Percentiles rank a stretch among this genome's conserved stretches.
Conservation (phyloP, 2,329 filamentous ascomycete genomes). For the Fusarium tjaetaba region DNA sequence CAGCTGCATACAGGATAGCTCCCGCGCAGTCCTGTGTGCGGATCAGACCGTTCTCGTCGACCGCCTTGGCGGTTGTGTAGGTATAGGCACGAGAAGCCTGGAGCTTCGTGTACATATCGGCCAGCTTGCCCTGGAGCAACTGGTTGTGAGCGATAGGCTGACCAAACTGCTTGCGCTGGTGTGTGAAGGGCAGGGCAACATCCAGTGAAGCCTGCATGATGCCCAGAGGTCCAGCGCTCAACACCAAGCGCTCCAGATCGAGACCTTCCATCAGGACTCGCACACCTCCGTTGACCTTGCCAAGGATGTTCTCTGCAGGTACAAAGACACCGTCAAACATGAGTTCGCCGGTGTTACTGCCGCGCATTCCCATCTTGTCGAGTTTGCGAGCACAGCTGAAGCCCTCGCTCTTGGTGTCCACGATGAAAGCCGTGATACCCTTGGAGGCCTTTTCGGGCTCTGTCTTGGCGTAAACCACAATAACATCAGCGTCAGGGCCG, state of each 20-base stretch:
- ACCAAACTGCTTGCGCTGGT: slow-evolving; percentile 89
- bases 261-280: slow-evolving; percentile 95
- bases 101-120: slow-evolving; percentile 97
- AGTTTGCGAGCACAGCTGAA: slow-evolving; percentile 91
- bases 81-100: slow-evolving; percentile 88
- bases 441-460: slow-evolving; percentile 81
- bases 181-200: slow-evolving; percentile 86
- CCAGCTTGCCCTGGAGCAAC: slow-evolving; percentile 89
- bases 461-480: slow-evolving; percentile 98
- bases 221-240: slow-evolving; percentile 89
- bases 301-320: slow-evolving; percentile 82
- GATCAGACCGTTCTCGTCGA: slow-evolving; percentile 80
- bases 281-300: slow-evolving; percentile 82
- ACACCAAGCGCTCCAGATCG: slow-evolving; percentile 90
- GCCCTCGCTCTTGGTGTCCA: slow-evolving; percentile 75
- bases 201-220: slow-evolving; percentile 95
- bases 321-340: slow-evolving; percentile 93
- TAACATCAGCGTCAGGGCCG: slow-evolving; percentile 89
- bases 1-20: slow-evolving; percentile 91
- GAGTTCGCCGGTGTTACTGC: slow-evolving; percentile 94
- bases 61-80: slow-evolving; percentile 79
- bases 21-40: slow-evolving; percentile 93
- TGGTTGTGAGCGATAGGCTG: slow-evolving; percentile 90
- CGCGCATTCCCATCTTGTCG: slow-evolving; percentile 98
- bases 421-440: slow-evolving; percentile 94